A percentile compares a stretch with the other conserved stretches of the same genome.
These are phyloP conservation scores for Hibiscus tridactylites DNA, from an alignment of 345 rosid genomes.

Conservation along the genomic window DNA sequence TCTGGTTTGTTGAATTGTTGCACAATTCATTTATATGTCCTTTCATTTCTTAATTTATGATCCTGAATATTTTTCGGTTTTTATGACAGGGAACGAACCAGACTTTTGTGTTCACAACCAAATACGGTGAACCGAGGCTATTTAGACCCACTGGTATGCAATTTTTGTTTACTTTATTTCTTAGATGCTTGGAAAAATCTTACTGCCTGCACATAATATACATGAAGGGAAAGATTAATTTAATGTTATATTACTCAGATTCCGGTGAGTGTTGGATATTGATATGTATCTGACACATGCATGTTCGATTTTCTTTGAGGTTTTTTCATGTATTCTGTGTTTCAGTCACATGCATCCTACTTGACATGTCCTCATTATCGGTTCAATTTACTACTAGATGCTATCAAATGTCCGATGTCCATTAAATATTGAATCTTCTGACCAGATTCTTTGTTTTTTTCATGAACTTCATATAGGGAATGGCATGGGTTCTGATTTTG, in stretches of 20 bases:
- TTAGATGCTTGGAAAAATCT: not conserved
- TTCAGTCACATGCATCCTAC: no score
- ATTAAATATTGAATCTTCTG: no score
- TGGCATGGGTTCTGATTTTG: constrained; percentile 9
- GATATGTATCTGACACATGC: not conserved
- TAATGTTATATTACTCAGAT: not conserved
- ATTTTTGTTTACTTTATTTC: not conserved
- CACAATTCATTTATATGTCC: not conserved
- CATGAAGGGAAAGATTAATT: not conserved
- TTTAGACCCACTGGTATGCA: constrained; percentile 87
- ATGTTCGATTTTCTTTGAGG: no score
- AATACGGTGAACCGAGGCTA: constrained; percentile 79
- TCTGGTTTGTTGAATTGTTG: constrained; percentile 1
- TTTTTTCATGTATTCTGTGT: no score
- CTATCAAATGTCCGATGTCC: no score
- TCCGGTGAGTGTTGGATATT: not conserved
- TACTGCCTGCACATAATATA: not conserved
- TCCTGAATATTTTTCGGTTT: not conserved
- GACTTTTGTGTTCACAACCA: constrained; percentile 82
- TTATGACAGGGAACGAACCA: constrained; percentile 63
- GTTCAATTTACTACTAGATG: no score
- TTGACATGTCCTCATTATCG: no score
- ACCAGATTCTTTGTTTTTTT: no score
- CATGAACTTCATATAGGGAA: not conserved
- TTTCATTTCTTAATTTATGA: not conserved